Conservation (phyloP, 192 early-diverging fungal genomes). For the Coemansia erecta region DNA sequence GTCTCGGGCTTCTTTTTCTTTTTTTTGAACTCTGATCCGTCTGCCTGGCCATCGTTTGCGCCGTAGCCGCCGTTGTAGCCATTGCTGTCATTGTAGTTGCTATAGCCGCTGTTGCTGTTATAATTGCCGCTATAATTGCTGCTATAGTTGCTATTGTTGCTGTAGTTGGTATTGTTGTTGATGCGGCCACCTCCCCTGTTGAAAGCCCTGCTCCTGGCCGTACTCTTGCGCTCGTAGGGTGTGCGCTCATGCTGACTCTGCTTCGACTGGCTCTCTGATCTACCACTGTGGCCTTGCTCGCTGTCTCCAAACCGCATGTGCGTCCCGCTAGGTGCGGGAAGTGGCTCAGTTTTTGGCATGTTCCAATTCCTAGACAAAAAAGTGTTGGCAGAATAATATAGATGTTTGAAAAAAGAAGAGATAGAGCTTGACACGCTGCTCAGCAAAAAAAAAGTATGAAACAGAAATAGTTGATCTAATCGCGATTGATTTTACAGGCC, state of each 20-base stretch:
- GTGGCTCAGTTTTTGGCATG: no score
- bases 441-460: background rate
- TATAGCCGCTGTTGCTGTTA: background rate
- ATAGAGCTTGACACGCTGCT: no score
- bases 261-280: no score
- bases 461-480: background rate
- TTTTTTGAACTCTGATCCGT: background rate
- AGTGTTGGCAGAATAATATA: conserved; percentile 1
- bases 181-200: no score
- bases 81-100: background rate
- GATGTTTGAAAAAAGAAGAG: background rate
- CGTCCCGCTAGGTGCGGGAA: no score
- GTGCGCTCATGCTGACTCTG: no score
- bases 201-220: no score
- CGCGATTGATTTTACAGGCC: background rate
- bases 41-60: background rate
- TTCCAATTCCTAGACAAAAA: background rate
- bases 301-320: no score
- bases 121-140: background rate
- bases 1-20: conserved; percentile 1
- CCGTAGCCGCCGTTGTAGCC: background rate
- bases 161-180: background rate
- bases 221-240: no score
- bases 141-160: background rate
- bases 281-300: no score